Evolutionary conservation across 2,329 filamentous ascomycete genomes (phyloP), one percentile per base, ranked within the genome.

Genomic region (Colletotrichum sp.): DNA sequence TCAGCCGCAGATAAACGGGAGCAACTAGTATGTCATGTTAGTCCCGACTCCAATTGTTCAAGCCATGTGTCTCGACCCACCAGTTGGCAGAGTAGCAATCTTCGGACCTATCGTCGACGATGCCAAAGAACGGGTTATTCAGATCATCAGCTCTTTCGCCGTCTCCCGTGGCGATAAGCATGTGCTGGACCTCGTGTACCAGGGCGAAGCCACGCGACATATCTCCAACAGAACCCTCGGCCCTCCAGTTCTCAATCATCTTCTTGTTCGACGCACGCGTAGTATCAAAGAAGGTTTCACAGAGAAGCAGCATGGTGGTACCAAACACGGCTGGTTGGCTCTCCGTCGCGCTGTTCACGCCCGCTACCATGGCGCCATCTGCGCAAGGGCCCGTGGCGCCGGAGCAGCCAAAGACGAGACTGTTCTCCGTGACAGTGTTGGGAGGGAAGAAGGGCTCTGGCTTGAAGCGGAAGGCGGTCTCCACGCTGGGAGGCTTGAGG

Each of bases 381-480:
- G 67, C 34, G 9, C 67, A 69, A 4, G 67, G 67, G 13, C 67
- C 67, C 15, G 55, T 62, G 55, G 32, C 18, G 4, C 55, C 55
- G 24, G 67, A 62, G 18, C 67, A 69, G 15, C 55, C 67, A 28
- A 62, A 62, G 0, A 69, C 67, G 10, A 69, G 34, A 62, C 67
- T 69, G 7, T 52, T 62, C 3, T 69, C 55, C 1, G 34, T 62
- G 34, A 70, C 68, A 16, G 68, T 70, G 4, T 70, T 52, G 8
- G 57, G 68, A 6, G 68, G 68, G 15, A 70, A 70, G 34, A 49
- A 34, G 2, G 57, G 68, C n/a, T 70, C 34, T 3, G 68, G 68
- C 26, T 60, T 28, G 26, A 70, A 70, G 4, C 68, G 57, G 57
- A 70, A 70, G 13, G 68, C 34, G 21, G 68, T 70, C 26, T 63